phyloP scores from a whole-genome alignment of 2,329 filamentous ascomycete genomes.

The Parafenestella ontariensis region DNA sequence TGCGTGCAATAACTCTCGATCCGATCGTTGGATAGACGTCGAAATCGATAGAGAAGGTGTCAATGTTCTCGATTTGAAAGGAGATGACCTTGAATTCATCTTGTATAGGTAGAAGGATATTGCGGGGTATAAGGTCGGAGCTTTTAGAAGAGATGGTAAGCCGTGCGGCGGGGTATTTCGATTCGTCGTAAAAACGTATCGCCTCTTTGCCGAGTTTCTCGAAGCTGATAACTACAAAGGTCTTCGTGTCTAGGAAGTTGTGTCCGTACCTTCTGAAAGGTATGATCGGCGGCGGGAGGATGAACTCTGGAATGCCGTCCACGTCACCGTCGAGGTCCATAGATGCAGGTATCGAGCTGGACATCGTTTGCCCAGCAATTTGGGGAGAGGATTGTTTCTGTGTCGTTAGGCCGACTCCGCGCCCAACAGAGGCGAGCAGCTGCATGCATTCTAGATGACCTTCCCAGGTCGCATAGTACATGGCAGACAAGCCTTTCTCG shows the following conservation, averaged over 20 bases:
- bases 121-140: conserved; percentile 94
- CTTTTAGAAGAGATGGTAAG: conserved; percentile 96
- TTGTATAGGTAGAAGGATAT: conserved; percentile 92
- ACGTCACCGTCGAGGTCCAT: conserved; percentile 72
- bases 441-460: conserved; percentile 95
- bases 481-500: conserved; percentile 90
- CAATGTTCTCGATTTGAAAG: conserved; percentile 93
- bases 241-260: conserved; percentile 98
- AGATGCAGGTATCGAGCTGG: conserved; percentile 48
- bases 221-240: conserved; percentile 91
- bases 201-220: conserved; percentile 76
- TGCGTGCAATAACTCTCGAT: conserved; percentile 96
- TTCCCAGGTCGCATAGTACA: conserved; percentile 99
- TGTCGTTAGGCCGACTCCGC: conserved; percentile 40
- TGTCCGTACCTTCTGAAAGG: conserved; percentile 93
- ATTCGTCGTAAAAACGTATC: conserved; percentile 94
- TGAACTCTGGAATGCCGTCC: conserved; percentile 90
- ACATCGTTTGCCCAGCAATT: conserved; percentile 47
- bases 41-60: conserved; percentile 93
- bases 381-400: conserved; percentile 50
- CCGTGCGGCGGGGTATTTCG: conserved; percentile 92
- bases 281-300: conserved; percentile 94
- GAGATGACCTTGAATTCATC: conserved; percentile 93
- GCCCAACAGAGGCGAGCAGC: conserved; percentile 69
- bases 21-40: conserved; percentile 98